A percentile compares a stretch with the other conserved stretches of the same genome.
Conservation (phyloP, 1,139 yeast species). For the Diutina neorugosa region DNA sequence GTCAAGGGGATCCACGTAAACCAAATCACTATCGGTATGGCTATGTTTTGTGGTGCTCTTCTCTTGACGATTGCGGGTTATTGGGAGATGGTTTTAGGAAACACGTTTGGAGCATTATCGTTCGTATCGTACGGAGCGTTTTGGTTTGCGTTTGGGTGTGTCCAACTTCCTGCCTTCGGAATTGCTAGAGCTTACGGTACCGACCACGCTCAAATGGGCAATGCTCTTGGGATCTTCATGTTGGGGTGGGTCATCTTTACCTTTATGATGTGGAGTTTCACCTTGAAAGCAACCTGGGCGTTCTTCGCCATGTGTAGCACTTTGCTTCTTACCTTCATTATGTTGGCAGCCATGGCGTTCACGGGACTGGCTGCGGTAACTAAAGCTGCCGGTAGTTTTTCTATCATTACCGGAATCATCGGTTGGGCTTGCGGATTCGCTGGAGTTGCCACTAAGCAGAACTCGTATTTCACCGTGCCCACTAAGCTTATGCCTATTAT, state of each 20-base stretch:
- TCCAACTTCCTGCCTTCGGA: conserved; percentile 21
- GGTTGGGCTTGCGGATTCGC: conserved; percentile 32
- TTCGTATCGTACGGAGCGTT: conserved; percentile 26
- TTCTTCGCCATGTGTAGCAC: conserved; percentile 23
- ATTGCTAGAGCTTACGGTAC: conserved; percentile 18
- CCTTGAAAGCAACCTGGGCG: conserved; percentile 33
- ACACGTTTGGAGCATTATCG: conserved; percentile 26
- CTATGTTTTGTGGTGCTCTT: neutral
- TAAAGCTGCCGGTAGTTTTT: conserved; percentile 34
- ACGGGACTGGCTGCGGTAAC: conserved; percentile 18
- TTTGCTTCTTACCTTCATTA: conserved; percentile 26
- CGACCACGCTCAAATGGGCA: conserved; percentile 13
- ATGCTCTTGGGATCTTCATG: conserved; percentile 30
- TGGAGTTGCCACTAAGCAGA: conserved; percentile 20
- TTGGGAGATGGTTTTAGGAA: conserved; percentile 10
- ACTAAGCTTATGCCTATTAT: conserved; percentile 5
- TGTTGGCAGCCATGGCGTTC: conserved; percentile 30
- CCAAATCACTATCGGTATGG: neutral
- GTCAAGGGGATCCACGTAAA: neutral
- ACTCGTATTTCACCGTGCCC: conserved; percentile 17
- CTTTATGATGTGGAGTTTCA: conserved; percentile 23
- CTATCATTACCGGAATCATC: conserved; percentile 27
- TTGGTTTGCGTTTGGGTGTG: conserved; percentile 25
- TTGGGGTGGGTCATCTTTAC: conserved; percentile 36
- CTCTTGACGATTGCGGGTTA: neutral